A percentile compares a stretch with the other conserved stretches of the same genome.
These are phyloP conservation scores for Liquidambar formosana DNA, from an alignment of 164 flowering plant species.

Conservation along the genomic window DNA sequence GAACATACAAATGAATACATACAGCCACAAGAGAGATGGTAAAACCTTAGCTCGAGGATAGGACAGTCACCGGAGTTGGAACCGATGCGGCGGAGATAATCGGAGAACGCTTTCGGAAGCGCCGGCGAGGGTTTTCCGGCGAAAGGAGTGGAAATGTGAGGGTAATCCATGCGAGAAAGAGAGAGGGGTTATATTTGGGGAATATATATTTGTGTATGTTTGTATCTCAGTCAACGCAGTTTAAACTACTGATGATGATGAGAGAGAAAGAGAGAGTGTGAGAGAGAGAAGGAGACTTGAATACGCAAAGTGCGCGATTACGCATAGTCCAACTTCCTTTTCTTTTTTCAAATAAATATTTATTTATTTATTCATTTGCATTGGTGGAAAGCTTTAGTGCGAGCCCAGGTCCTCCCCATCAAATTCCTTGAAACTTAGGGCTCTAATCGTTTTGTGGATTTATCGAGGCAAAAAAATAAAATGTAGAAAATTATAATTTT, in stretches of 20 bases:
- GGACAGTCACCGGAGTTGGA: slow-evolving; percentile 1
- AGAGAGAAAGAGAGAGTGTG: not conserved
- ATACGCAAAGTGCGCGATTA: slow-evolving; percentile 32
- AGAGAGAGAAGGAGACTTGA: slow-evolving; percentile 21
- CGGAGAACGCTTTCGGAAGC: not conserved
- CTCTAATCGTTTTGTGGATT: too few relatives aligned
- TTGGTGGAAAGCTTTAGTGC: too few relatives aligned
- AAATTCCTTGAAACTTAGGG: too few relatives aligned
- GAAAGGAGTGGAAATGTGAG: not conserved
- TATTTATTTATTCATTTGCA: too few relatives aligned
- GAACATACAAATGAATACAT: not conserved
- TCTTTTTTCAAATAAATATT: too few relatives aligned
- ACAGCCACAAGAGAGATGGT: not conserved
- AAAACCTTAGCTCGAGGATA: not conserved
- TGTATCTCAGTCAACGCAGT: slow-evolving; percentile 22
- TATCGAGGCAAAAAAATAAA: too few relatives aligned
- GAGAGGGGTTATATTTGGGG: not conserved
- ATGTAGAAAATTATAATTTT: too few relatives aligned
- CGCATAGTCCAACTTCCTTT: slow-evolving; percentile 4
- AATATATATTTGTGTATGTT: not conserved
- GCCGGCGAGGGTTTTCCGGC: not conserved
- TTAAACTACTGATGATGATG: slow-evolving; percentile 11
- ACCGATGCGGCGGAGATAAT: not conserved
- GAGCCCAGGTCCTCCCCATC: too few relatives aligned
- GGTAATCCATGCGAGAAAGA: not conserved